These are phyloP conservation scores for Lactarius pseudohatsudake DNA, from an alignment of 768 basidiomycete genomes.

Conservation along the genomic window DNA sequence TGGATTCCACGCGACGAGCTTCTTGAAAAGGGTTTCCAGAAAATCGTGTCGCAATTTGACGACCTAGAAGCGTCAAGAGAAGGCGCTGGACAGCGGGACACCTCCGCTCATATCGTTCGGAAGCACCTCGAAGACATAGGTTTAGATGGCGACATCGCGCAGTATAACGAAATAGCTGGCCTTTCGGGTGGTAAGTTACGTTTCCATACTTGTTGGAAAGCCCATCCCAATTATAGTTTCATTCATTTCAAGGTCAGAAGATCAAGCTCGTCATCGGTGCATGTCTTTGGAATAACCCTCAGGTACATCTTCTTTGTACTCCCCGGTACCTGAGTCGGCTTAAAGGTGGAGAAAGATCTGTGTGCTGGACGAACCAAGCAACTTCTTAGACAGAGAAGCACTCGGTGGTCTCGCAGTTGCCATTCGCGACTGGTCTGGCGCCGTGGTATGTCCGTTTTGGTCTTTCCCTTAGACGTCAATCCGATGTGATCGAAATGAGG, in stretches of 20 bases:
- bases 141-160: constrained; percentile 94
- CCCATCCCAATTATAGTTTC: constrained; percentile 20
- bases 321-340: constrained; percentile 20
- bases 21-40: constrained; percentile 81
- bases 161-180: constrained; percentile 96
- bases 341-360: constrained; percentile 49
- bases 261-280: constrained; percentile 96
- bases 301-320: constrained; percentile 46
- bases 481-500: constrained; percentile 42
- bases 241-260: constrained; percentile 67
- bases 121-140: constrained; percentile 96
- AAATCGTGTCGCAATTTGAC: constrained; percentile 91
- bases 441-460: constrained; percentile 55
- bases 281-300: constrained; percentile 94
- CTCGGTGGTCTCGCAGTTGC: constrained; percentile 93
- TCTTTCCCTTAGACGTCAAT: constrained; percentile 30
- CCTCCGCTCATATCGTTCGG: constrained; percentile 73
- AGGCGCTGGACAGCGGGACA: constrained; percentile 90
- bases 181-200: constrained; percentile 75
- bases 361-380: constrained; percentile 87
- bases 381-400: constrained; percentile 96
- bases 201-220: not conserved
- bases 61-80: constrained; percentile 95
- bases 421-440: constrained; percentile 93
- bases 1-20: constrained; percentile 91